Percentiles rank a stretch among this genome's conserved stretches.
Evolutionary conservation across 2,329 filamentous ascomycete genomes (phyloP).

Genomic region (Pseudogymnoascus sp.): DNA sequence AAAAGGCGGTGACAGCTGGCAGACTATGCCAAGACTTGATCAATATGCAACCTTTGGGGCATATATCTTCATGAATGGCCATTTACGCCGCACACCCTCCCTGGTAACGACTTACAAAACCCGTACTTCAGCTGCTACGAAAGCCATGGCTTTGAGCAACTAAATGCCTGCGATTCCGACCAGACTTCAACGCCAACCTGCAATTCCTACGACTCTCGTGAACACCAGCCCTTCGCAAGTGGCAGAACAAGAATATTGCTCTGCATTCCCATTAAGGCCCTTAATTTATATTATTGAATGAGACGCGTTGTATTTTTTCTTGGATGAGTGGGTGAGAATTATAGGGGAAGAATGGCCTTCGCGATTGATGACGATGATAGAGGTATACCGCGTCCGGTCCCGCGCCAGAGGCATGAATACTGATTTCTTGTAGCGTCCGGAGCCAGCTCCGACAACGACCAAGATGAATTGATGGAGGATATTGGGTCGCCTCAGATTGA

Average conservation of each 20-base stretch:
- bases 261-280: background rate
- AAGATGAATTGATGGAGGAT: slow-evolving; percentile 50
- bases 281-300: background rate
- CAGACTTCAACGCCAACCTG: background rate
- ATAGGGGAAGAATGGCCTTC: slow-evolving; percentile 17
- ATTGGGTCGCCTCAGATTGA: slow-evolving; percentile 29
- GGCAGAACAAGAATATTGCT: background rate
- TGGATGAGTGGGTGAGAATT: background rate
- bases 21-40: background rate
- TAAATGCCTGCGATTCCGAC: background rate
- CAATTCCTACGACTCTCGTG: background rate
- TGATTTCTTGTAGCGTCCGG: slow-evolving; percentile 28
- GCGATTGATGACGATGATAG: slow-evolving; percentile 26
- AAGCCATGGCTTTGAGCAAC: background rate
- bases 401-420: background rate
- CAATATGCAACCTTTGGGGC: slow-evolving; percentile 4
- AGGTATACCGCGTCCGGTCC: slow-evolving; percentile 15
- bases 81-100: background rate
- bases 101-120: background rate
- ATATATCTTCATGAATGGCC: background rate
- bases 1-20: background rate
- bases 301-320: background rate
- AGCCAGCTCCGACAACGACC: slow-evolving; percentile 41
- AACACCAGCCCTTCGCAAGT: background rate
- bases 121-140: background rate